Evolutionary conservation across 169 alveolate species (phyloP).

Genomic region (Plasmodium gaboni): DNA sequence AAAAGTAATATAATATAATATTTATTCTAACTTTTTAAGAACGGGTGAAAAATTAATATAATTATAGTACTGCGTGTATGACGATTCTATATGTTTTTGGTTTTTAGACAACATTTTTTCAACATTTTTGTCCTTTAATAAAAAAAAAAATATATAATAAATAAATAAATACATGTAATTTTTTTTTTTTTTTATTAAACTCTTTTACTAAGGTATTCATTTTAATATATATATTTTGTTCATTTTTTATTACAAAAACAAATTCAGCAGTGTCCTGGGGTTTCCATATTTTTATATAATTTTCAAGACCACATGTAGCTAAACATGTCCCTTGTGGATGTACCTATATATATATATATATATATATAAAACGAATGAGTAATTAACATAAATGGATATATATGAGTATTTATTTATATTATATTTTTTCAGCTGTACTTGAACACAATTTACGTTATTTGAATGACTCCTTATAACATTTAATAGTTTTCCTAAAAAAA

Average conservation of each 20-base stretch:
- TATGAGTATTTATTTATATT: background rate
- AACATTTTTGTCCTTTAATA: constrained; percentile 25
- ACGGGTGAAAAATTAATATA: constrained; percentile 30
- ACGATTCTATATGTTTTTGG: constrained; percentile 11
- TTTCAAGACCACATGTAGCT: constrained; percentile 81
- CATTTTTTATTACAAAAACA: constrained; percentile 40
- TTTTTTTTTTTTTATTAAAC: background rate
- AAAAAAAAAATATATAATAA: background rate
- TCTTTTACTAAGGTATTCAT: background rate
- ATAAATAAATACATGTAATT: background rate
- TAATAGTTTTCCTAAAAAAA: constrained; percentile 70
- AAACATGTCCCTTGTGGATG: constrained; percentile 76
- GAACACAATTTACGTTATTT: constrained; percentile 80
- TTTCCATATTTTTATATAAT: constrained; percentile 77
- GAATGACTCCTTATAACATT: constrained; percentile 75
- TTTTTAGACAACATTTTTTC: constrained; percentile 8
- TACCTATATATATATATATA: constrained; percentile 29
- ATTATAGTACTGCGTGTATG: constrained; percentile 11
- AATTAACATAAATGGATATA: background rate
- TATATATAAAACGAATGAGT: background rate
- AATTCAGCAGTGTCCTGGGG: constrained; percentile 49
- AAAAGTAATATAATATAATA: background rate
- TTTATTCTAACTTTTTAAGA: background rate
- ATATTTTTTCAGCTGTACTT: constrained; percentile 5
- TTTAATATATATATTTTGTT: background rate